These are phyloP conservation scores for Talaromyces trachyspermus DNA, from an alignment of 495 filamentous ascomycete species.

Conservation along the genomic window DNA sequence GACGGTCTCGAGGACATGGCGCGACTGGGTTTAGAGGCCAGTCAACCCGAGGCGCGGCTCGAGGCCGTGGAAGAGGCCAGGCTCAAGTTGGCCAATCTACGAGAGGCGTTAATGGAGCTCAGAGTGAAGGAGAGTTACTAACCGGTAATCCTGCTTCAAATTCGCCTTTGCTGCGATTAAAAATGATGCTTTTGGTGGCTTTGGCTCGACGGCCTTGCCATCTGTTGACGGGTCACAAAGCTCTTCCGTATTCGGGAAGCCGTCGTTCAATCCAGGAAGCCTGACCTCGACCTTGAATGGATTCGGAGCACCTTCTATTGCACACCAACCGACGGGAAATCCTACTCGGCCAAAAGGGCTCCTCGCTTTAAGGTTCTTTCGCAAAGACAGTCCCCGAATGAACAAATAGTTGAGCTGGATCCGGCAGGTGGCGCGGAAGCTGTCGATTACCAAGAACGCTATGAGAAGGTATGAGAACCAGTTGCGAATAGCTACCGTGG, in stretches of 20 bases:
- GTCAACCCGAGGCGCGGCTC: not conserved
- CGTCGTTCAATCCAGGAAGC: constrained; percentile 1
- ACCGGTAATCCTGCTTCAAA: not conserved
- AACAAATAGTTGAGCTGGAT: constrained; percentile 6
- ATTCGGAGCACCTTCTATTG: constrained; percentile 12
- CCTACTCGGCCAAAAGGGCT: constrained; percentile 11
- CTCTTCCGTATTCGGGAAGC: constrained; percentile 9
- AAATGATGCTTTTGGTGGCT: constrained; percentile 19
- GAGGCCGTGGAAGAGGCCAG: constrained; percentile 5
- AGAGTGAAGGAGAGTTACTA: not conserved
- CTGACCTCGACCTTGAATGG: not conserved
- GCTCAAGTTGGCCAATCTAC: not conserved
- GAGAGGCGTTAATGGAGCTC: not conserved
- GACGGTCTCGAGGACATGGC: not conserved
- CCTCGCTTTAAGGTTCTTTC: constrained; percentile 7
- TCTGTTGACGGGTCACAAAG: constrained; percentile 14
- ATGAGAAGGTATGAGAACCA: constrained; percentile 28
- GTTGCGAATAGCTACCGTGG: not conserved
- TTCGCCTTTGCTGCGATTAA: constrained; percentile 30
- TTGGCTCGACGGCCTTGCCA: constrained; percentile 3
- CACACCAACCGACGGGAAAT: constrained; percentile 7
- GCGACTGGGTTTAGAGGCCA: not conserved
- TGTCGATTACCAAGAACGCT: constrained; percentile 31
- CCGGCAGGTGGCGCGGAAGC: constrained; percentile 19
- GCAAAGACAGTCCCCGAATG: constrained; percentile 7